A percentile compares a stretch with the other conserved stretches of the same genome.
These are phyloP conservation scores for Mrakia frigida DNA, from an alignment of 768 basidiomycete species.

Conservation along the genomic window DNA sequence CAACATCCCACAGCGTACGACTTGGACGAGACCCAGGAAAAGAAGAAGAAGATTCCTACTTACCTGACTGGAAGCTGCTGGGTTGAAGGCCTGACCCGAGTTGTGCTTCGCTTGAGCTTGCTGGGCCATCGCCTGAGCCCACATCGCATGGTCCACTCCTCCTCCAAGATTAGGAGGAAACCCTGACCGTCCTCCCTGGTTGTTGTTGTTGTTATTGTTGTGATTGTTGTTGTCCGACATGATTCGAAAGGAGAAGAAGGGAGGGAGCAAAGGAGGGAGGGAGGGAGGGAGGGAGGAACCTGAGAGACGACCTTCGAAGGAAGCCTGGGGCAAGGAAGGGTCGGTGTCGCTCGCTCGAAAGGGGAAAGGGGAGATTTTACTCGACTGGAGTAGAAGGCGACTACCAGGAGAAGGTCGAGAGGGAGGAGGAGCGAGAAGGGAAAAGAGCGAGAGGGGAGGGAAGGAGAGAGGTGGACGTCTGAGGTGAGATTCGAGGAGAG, in stretches of 20 bases:
- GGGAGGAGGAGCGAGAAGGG: not conserved
- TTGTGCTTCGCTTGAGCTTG: not conserved
- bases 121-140: not conserved
- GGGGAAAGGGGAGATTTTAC: not conserved
- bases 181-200: not conserved
- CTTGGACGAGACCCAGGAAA: not conserved
- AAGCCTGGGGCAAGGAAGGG: not conserved
- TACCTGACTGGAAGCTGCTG: not conserved
- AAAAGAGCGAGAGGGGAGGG: not conserved
- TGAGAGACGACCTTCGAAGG: not conserved
- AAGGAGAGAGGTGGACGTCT: not conserved
- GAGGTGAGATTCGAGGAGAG: not conserved
- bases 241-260: not conserved
- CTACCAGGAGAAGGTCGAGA: slow-evolving; percentile 1
- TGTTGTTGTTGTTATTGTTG: slow-evolving; percentile 9
- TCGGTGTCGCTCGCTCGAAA: not conserved
- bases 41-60: not conserved
- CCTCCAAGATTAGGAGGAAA: slow-evolving; percentile 10
- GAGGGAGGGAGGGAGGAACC: not conserved
- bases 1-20: not conserved
- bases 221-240: slow-evolving; percentile 1
- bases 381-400: not conserved
- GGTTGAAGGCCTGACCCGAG: not conserved
- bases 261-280: not conserved
- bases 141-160: not conserved